These are phyloP conservation scores for Mucuna pruriens DNA, from an alignment of 306 rosid species.

Conservation along the genomic window DNA sequence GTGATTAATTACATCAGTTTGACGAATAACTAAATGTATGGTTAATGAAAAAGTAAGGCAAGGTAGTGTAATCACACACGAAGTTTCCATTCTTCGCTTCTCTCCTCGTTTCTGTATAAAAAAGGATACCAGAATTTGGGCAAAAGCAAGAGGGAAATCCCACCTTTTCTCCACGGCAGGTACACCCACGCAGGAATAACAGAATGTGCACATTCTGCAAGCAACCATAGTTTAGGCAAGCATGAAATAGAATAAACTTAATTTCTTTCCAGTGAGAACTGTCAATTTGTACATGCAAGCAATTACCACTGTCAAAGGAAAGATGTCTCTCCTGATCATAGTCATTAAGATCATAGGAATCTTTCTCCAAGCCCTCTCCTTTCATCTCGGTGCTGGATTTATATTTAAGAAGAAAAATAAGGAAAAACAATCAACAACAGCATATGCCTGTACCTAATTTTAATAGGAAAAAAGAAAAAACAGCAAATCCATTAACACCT, in stretches of 20 bases:
- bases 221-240: slow-evolving; percentile 24
- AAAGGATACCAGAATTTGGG: no score
- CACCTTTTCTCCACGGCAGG: slow-evolving; percentile 92
- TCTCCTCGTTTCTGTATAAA: no score
- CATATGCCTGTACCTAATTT: slow-evolving; percentile 4
- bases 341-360: slow-evolving; percentile 90
- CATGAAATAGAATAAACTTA: slow-evolving; percentile 24
- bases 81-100: no score
- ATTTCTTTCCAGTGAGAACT: slow-evolving; percentile 1
- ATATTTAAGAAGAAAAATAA: slow-evolving; percentile 38
- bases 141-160: no score
- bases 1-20: no score
- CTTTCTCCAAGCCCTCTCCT: slow-evolving; percentile 98
- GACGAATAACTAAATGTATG: no score
- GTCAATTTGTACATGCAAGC: slow-evolving; percentile 27
- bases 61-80: no score
- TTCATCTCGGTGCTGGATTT: slow-evolving; percentile 85
- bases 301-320: slow-evolving; percentile 90
- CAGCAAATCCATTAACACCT: slow-evolving; percentile 16
- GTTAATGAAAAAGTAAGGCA: no score
- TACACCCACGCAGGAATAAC: slow-evolving; percentile 89
- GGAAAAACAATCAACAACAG: slow-evolving; percentile 22
- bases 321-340: slow-evolving; percentile 98
- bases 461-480: background rate
- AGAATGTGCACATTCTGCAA: slow-evolving; percentile 92